Evolutionary conservation across 2,329 filamentous ascomycete genomes (phyloP).

Genomic region (Didymella glomerata): DNA sequence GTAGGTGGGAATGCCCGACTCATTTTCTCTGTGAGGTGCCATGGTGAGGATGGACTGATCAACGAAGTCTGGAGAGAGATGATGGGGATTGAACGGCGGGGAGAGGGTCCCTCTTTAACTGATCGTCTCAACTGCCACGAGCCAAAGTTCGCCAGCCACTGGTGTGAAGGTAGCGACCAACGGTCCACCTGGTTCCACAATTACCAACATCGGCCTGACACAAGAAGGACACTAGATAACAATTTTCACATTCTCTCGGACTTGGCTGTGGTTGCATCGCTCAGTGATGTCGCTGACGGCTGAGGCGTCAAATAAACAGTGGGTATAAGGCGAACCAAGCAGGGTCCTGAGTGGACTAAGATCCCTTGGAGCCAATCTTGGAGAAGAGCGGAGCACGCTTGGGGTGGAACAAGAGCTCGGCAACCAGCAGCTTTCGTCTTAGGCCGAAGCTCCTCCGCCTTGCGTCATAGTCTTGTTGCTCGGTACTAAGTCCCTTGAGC

Average conservation of each 20-base stretch:
- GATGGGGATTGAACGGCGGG: slow-evolving; percentile 32
- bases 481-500: slow-evolving; percentile 5
- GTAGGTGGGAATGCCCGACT: slow-evolving; percentile 40
- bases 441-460: slow-evolving; percentile 29
- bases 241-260: slow-evolving; percentile 40
- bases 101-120: slow-evolving; percentile 38
- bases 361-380: slow-evolving; percentile 35
- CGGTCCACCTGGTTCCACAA: slow-evolving; percentile 35
- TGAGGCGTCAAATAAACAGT: slow-evolving; percentile 40
- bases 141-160: slow-evolving; percentile 28
- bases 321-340: slow-evolving; percentile 38
- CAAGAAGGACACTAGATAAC: slow-evolving; percentile 43
- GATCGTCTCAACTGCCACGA: slow-evolving; percentile 28
- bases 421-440: slow-evolving; percentile 31
- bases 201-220: slow-evolving; percentile 33
- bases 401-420: slow-evolving; percentile 38
- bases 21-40: slow-evolving; percentile 37
- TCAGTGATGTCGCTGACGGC: slow-evolving; percentile 33
- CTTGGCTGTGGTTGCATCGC: slow-evolving; percentile 41
- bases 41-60: slow-evolving; percentile 31
- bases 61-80: slow-evolving; percentile 33
- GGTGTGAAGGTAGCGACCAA: slow-evolving; percentile 22
- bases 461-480: slow-evolving; percentile 32
- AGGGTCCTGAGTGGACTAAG: slow-evolving; percentile 35
- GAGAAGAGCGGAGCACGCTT: slow-evolving; percentile 35